A percentile compares a stretch with the other conserved stretches of the same genome.
These are phyloP conservation scores for Papiliotrema flavescens DNA, from an alignment of 1,284 basidiomycete genomes.

Conservation along the genomic window DNA sequence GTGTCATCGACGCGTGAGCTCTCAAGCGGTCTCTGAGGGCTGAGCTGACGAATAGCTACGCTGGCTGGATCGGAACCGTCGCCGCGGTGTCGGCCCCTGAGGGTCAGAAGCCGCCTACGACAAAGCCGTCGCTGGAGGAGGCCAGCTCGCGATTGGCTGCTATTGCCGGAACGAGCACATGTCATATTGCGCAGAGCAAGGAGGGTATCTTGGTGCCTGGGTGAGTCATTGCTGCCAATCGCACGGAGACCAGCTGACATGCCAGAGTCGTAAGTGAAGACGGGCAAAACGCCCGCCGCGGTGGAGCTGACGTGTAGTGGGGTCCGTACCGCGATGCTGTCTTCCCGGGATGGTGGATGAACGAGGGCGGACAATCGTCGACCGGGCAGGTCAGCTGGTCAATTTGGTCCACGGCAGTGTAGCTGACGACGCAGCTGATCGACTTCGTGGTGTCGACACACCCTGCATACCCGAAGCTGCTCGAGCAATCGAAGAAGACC, in stretches of 20 bases:
- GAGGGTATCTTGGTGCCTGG: constrained; percentile 84
- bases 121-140: constrained; percentile 60
- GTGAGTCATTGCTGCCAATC: constrained; percentile 11
- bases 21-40: neutral
- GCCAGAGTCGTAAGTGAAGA: constrained; percentile 22
- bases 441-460: constrained; percentile 95
- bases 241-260: neutral
- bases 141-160: constrained; percentile 80
- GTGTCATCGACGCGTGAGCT: constrained; percentile 85
- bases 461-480: constrained; percentile 69
- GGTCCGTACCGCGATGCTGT: constrained; percentile 82
- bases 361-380: constrained; percentile 96
- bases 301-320: constrained; percentile 57
- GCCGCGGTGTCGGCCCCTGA: constrained; percentile 68
- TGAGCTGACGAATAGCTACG: constrained; percentile 60
- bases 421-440: constrained; percentile 61
- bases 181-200: constrained; percentile 81
- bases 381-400: constrained; percentile 72
- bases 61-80: constrained; percentile 97
- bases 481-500: constrained; percentile 55
- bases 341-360: constrained; percentile 98
- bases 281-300: too few relatives aligned
- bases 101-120: constrained; percentile 38
- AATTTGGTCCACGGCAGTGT: neutral
- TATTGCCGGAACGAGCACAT: constrained; percentile 93